Conservation (phyloP, 2,329 filamentous ascomycete genomes). For the Cercospora sp. region DNA sequence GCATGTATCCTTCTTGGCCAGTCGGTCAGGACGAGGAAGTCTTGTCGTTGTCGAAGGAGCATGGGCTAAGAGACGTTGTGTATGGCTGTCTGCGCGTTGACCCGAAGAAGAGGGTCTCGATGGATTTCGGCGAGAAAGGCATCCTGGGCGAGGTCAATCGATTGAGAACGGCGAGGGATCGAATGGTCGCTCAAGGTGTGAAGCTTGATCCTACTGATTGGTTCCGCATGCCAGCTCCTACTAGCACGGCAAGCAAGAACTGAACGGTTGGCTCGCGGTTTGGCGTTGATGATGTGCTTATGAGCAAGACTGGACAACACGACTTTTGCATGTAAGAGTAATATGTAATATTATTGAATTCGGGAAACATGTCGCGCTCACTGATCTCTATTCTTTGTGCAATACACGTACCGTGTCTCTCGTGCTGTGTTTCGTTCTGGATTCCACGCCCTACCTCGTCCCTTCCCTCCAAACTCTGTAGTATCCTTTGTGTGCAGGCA, state of each 20-base stretch:
- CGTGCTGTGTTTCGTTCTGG: neutral
- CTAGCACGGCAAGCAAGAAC: neutral
- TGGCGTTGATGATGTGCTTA: neutral
- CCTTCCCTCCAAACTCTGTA: neutral
- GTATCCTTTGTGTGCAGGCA: neutral
- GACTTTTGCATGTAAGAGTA: neutral
- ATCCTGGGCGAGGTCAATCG: neutral
- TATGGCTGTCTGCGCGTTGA: slow-evolving; percentile 1
- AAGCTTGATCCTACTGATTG: neutral
- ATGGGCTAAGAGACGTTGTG: neutral
- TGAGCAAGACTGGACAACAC: neutral
- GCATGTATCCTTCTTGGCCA: neutral
- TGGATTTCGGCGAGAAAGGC: neutral
- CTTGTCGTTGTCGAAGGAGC: neutral
- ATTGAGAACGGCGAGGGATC: neutral
- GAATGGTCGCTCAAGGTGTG: neutral
- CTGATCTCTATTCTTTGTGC: neutral
- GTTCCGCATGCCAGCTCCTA: neutral
- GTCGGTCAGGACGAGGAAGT: neutral
- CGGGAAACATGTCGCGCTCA: neutral
- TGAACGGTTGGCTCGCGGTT: neutral
- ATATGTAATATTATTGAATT: neutral
- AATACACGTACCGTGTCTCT: neutral
- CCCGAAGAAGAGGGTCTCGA: neutral
- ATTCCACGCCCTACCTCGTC: neutral